Evolutionary conservation across 208 protist species (phyloP), one percentile per base, ranked within the genome.

Genomic region (Tritrichomonas musculus): DNA sequence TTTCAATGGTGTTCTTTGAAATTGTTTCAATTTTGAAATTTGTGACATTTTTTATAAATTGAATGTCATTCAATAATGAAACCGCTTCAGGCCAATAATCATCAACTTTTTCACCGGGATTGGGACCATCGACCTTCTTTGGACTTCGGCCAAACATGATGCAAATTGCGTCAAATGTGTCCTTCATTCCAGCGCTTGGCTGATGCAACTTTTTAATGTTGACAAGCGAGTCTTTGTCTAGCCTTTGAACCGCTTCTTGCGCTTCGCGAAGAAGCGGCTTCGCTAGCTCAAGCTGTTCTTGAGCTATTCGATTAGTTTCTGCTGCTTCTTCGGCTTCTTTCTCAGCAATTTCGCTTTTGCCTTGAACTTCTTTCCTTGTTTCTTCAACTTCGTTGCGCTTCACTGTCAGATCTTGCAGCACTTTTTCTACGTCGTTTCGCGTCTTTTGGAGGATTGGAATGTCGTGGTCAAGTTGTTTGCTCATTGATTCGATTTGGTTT

Each of bases 21-120:
- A 99, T 97, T 94, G 97, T 96, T 93, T 97, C 96, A 95, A 98
- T 98, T 96, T 98, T 96, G 95, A 98, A 99, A 39, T 97, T 97
- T 93, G 98, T 97, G 75, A 99, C 96, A 95, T 97, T 97, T 73
- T 96, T 95, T 82, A 99, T 96, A 95, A 99, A 99, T 95, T 98
- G 98, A 30, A 97, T 94, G 94, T 99, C 97, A 93, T 96, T 95
- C 33, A 99, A 96, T 33, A 92, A 11, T 39, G 25, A 9, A 41
- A 64, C 4, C 11, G 41, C 36, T 92, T 50, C 77, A 36, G 77
- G 49, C 50, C 50, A 50, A n/a, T 60, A 92, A 39, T 92, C 41
- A 36, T 92, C 77, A 39, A 64, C 44, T 64, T 64, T 60, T 36
- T 22, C n/a, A 41, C 50, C 50, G 4, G 49, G 49, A 92, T 22